Percentiles rank a stretch among this genome's conserved stretches.
phyloP scores from a whole-genome alignment of 2,329 filamentous ascomycete species.

The Laburnicola sp. region DNA sequence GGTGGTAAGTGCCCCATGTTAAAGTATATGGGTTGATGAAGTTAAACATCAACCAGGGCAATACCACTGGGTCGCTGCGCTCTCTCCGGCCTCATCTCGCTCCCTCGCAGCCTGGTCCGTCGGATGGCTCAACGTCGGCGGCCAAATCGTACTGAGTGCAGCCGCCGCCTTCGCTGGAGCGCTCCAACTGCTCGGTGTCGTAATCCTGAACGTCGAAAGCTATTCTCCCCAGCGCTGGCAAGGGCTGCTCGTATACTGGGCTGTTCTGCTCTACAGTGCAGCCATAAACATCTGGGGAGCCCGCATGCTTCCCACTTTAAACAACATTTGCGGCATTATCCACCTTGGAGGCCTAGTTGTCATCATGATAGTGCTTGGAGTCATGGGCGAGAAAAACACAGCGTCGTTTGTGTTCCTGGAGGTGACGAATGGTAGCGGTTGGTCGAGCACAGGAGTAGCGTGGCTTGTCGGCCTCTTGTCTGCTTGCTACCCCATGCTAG shows the following conservation, averaged over 20 bases:
- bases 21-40: neutral
- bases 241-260: conserved; percentile 55
- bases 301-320: conserved; percentile 44
- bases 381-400: conserved; percentile 24
- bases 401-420: conserved; percentile 25
- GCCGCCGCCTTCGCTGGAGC: conserved; percentile 54
- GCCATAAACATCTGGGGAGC: conserved; percentile 51
- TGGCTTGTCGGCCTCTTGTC: conserved; percentile 32
- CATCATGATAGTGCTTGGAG: conserved; percentile 22
- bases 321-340: conserved; percentile 26
- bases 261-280: conserved; percentile 45
- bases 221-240: conserved; percentile 52
- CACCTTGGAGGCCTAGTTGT: conserved; percentile 23
- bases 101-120: conserved; percentile 46
- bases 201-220: conserved; percentile 48
- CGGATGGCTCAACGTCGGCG: conserved; percentile 52
- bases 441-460: conserved; percentile 24
- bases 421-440: conserved; percentile 25
- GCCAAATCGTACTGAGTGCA: conserved; percentile 52
- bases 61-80: conserved; percentile 40
- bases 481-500: conserved; percentile 27
- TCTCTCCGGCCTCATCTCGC: conserved; percentile 42
- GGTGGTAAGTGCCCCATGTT: conserved; percentile 43
- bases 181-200: conserved; percentile 50
- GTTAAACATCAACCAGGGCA: conserved; percentile 17